Evolutionary conservation across 129 eudicot genomes (phyloP).

Genomic region (Flaveria robusta): DNA sequence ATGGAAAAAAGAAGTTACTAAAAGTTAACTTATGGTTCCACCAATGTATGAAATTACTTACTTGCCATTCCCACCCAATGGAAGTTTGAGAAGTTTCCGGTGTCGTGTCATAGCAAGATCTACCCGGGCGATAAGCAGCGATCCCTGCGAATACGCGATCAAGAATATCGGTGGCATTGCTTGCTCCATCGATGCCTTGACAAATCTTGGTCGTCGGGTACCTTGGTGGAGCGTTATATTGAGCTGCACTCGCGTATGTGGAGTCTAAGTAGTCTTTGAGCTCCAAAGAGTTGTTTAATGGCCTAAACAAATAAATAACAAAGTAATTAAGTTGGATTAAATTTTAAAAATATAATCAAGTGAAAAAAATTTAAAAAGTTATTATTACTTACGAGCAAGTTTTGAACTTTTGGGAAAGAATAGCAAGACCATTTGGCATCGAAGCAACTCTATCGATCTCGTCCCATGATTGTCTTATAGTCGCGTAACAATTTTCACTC

Average conservation of each 20-base stretch:
- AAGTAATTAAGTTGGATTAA: background rate
- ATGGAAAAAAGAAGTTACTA: no score
- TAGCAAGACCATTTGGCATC: constrained; percentile 53
- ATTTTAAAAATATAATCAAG: no score
- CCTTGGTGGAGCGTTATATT: constrained; percentile 53
- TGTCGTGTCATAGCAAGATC: constrained; percentile 39
- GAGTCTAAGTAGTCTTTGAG: constrained; percentile 48
- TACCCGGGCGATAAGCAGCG: constrained; percentile 27
- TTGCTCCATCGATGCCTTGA: constrained; percentile 57
- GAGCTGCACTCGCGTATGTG: constrained; percentile 51
- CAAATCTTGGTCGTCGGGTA: constrained; percentile 57
- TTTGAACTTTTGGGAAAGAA: constrained; percentile 54
- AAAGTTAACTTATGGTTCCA: no score
- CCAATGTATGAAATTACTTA: constrained; percentile 34
- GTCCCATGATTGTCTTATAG: constrained; percentile 64
- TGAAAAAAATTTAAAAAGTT: background rate
- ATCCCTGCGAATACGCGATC: constrained; percentile 58
- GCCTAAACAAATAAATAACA: constrained; percentile 36
- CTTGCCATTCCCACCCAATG: constrained; percentile 74
- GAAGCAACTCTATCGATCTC: constrained; percentile 62
- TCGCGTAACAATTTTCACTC: constrained; percentile 59
- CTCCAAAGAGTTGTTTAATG: constrained; percentile 35
- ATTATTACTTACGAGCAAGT: constrained; percentile 56
- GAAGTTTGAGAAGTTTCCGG: constrained; percentile 26
- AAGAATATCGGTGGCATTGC: constrained; percentile 46